These are phyloP conservation scores for Cinnamomum micranthum DNA, from an alignment of 164 flowering plant species.

Conservation along the genomic window DNA sequence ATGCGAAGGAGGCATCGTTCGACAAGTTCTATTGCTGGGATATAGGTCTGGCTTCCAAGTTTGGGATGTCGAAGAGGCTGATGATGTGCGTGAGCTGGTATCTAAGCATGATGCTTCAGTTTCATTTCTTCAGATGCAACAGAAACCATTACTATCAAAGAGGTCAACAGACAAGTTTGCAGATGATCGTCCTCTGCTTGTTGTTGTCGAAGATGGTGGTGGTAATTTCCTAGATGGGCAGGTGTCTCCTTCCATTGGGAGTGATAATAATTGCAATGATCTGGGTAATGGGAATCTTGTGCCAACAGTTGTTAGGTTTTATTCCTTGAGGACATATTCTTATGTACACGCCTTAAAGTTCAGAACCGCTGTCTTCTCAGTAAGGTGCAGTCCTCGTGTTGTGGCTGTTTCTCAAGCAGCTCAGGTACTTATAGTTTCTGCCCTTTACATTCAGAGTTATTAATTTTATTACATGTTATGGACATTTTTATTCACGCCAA, in stretches of 20 bases:
- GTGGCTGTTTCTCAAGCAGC: conserved; percentile 65
- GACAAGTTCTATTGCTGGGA: conserved; percentile 62
- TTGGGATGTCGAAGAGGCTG: conserved; percentile 80
- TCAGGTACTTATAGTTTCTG: conserved; percentile 45
- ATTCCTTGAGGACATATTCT: conserved; percentile 66
- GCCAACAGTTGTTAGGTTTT: conserved; percentile 60
- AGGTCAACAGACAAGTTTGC: conserved; percentile 47
- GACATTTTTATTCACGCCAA: neutral
- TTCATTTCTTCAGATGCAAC: conserved; percentile 66
- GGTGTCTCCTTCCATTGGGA: conserved; percentile 29
- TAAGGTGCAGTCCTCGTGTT: conserved; percentile 73
- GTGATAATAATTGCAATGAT: conserved; percentile 27
- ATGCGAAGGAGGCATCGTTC: conserved; percentile 29
- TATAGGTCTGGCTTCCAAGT: conserved; percentile 79
- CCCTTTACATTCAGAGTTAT: neutral
- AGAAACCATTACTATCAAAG: conserved; percentile 43
- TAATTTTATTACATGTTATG: neutral
- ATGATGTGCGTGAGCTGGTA: conserved; percentile 62
- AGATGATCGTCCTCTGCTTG: conserved; percentile 58
- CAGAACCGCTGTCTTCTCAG: conserved; percentile 59
- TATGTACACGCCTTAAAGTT: conserved; percentile 66
- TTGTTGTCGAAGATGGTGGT: conserved; percentile 51
- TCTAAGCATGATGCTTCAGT: conserved; percentile 70
- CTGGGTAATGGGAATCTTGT: conserved; percentile 28
- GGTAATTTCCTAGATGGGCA: conserved; percentile 30